These are phyloP conservation scores for Sporothrix curviconia DNA, from an alignment of 2,329 filamentous ascomycete genomes.

Conservation along the genomic window DNA sequence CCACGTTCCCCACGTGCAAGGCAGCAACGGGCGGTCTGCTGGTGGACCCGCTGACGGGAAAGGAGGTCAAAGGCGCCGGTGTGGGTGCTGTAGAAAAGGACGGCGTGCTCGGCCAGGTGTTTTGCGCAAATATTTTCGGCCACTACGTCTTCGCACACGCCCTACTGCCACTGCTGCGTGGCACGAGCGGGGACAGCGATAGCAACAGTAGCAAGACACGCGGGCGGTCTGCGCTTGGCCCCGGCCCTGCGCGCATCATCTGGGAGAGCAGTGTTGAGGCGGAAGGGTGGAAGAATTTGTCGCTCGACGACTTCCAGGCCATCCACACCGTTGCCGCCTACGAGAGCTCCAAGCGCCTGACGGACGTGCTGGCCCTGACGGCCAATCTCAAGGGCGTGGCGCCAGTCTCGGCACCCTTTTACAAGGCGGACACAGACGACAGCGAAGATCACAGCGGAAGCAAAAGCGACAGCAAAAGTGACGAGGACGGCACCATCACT, in stretches of 20 bases:
- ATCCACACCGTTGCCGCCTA: conserved; percentile 60
- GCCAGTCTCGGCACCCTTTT: conserved; percentile 51
- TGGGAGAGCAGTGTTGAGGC: conserved; percentile 85
- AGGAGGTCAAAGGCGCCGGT: conserved; percentile 35
- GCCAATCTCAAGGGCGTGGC: conserved; percentile 57
- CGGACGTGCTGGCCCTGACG: conserved; percentile 75
- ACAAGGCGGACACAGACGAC: conserved; percentile 21
- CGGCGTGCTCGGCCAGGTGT: conserved; percentile 69
- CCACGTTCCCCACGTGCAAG: conserved; percentile 77
- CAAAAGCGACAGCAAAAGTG: no score
- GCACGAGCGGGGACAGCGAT: conserved; percentile 36
- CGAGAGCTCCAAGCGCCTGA: conserved; percentile 80
- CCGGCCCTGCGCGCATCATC: conserved; percentile 59
- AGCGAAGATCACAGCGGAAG: conserved; percentile 17
- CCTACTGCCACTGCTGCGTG: conserved; percentile 62
- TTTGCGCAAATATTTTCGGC: conserved; percentile 88
- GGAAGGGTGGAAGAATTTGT: conserved; percentile 40
- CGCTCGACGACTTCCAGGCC: conserved; percentile 69
- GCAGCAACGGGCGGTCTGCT: conserved; percentile 44
- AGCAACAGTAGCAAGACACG: conserved; percentile 31
- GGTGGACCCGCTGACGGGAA: conserved; percentile 39
- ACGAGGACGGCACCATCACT: conserved; percentile 22
- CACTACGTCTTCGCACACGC: conserved; percentile 86
- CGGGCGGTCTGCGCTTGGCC: neutral
- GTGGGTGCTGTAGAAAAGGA: conserved; percentile 32